Evolutionary conservation across 805 yeast genomes (phyloP).

Genomic region (Metschnikowia colocasiae): DNA sequence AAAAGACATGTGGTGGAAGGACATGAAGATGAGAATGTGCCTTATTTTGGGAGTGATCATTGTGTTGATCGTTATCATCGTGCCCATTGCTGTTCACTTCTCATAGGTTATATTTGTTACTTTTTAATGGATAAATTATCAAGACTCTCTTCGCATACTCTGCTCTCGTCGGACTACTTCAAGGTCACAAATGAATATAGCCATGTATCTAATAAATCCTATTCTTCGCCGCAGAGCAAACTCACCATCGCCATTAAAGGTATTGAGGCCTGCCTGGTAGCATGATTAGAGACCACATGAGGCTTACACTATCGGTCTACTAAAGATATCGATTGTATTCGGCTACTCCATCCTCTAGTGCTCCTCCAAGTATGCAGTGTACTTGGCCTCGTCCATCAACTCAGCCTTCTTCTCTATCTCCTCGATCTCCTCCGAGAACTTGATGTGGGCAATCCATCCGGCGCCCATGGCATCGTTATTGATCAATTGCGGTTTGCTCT

Average conservation of each 20-base stretch:
- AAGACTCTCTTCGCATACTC: not conserved
- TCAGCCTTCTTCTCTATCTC: slow-evolving; percentile 36
- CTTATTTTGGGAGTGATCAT: slow-evolving; percentile 72
- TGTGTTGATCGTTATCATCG: slow-evolving; percentile 80
- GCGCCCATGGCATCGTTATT: slow-evolving; percentile 89
- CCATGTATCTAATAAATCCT: not conserved
- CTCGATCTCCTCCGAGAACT: slow-evolving; percentile 42
- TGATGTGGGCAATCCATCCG: slow-evolving; percentile 87
- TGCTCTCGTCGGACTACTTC: not conserved
- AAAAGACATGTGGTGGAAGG: slow-evolving; percentile 99
- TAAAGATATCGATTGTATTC: too few relatives aligned
- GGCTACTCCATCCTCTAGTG: slow-evolving; percentile 13
- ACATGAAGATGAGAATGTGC: slow-evolving; percentile 93
- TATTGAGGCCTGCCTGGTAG: too few relatives aligned
- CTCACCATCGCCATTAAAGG: not conserved
- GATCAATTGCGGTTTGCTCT: slow-evolving; percentile 69
- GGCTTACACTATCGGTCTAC: too few relatives aligned
- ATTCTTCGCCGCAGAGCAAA: not conserved
- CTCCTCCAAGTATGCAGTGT: slow-evolving; percentile 56
- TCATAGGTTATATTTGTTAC: slow-evolving; percentile 20
- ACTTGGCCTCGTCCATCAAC: slow-evolving; percentile 52
- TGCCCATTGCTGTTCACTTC: slow-evolving; percentile 91
- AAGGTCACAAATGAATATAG: not conserved
- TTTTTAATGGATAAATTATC: slow-evolving; percentile 1
- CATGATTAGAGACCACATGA: too few relatives aligned